Base-by-base conservation (phyloP, 805 yeast genomes). In the Suhomyces faveliae region DNA sequence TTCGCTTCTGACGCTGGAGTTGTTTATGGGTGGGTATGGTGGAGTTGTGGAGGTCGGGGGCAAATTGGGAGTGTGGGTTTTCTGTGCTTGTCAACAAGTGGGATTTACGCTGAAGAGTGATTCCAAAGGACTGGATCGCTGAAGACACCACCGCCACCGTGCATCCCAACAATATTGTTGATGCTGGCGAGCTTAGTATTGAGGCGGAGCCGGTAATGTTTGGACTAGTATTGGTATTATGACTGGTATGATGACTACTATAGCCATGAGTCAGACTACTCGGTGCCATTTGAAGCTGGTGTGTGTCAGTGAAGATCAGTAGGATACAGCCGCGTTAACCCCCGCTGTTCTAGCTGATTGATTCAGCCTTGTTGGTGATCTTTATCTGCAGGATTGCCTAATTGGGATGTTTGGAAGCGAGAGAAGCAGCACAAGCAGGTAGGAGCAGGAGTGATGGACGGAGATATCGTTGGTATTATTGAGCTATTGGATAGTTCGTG, bases 71-170 rank as follows among this genome's bases (percentile, higher is more conserved):
- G 54, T 48, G 49, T 67, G 27, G 17, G 37, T 50, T 50, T 12
- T 40, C 43, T 13, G 43, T 15, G 35, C 33, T 4, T 15, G 27
- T 11, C 35, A 77, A 53, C 19, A 86, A 60, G 58, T 89, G 91
- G 1, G 94, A 82, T 57, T 86, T 85, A 42, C 96, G 71, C 66
- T 89, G 96, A 35, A 89, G 71, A 2, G 94, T 87, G 35, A 89
- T 76, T 0, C 96, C 96, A 15, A 89, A 68, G 1, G 94, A 83
- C 64, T 89, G 96, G 29, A 84, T 75, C 1, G 89, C 89, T 2
- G 91, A 82, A 6, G 95, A 85, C 9, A 84, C 54, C 9, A 89
- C 76, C 10, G 92, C 95, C 8, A 84, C 89, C 3, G 74, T 55
- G 51, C 89, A 83, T 8, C 92, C 92, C 1, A 84, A 49, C 3